Base-by-base conservation (phyloP, 805 yeast genomes). In the Metschnikowia kunwiensis region DNA sequence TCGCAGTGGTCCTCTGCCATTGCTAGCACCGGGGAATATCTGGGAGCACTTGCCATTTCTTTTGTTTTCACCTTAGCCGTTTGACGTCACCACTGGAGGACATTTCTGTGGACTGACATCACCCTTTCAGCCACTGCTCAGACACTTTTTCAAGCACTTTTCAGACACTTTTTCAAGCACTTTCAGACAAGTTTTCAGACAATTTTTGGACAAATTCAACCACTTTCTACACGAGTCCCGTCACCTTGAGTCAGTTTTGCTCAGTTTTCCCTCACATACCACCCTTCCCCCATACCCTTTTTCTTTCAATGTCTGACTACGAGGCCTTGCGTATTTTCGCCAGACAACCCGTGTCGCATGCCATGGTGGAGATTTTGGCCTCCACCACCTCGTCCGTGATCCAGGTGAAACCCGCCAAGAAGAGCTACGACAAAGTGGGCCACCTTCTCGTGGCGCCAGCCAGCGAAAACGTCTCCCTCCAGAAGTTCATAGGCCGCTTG, bases 401-500 rank as follows among this genome's bases (percentile, higher is more conserved):
- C 40, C 71, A 70, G 46, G 67, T 77, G 17, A 65, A 64, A 42
- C 33, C 40, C 8, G 24, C 38, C 24, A 45, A 48, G 31, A 39
- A 49, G 33, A 32, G 34, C 30, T 41, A 32, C 57, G 30, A 33
- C 29, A 26, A 36, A 16, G 22, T 23, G 16, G 46, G 50, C 14
- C 29, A 48, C 25, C 18, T 46, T 32, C 42, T 60, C 19, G 55
- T 59, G 32, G 48, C 54, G 23, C 60, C 63, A 5, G 48, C 57
- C 17, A 30, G 32, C 24, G 49, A 55, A 37, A 39, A 40, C 23
- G 57, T 57, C 4, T 44, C 63, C 5, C 66, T 86, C 30, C 63
- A 65, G 28, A 62, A 63, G 16, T 91, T 93, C 66, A 89, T 93
- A 48, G 73, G 78, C 42, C 75, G 73, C 18, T 66, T 91, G 44